phyloP scores from a whole-genome alignment of 2,329 filamentous ascomycete species.

The Kalaharituber pfeilii region DNA sequence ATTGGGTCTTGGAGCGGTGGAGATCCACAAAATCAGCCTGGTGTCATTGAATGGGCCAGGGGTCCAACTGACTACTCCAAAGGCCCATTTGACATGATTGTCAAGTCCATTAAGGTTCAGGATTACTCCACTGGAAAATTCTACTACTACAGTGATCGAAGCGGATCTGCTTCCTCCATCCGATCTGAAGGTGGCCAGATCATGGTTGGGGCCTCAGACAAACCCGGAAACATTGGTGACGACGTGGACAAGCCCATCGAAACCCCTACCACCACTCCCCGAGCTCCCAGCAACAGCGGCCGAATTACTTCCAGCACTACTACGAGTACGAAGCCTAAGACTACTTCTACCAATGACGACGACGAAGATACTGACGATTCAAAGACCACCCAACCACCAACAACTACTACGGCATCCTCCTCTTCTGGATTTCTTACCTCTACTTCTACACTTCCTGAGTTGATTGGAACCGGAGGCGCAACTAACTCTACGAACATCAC shows the following conservation, averaged over 20 bases:
- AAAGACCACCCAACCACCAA: background rate
- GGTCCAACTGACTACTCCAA: conserved; percentile 67
- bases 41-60: conserved; percentile 64
- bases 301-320: background rate
- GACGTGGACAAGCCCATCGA: background rate
- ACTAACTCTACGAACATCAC: background rate
- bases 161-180: conserved; percentile 69
- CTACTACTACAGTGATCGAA: conserved; percentile 66
- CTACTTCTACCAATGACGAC: background rate
- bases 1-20: conserved; percentile 86
- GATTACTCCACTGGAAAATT: conserved; percentile 86
- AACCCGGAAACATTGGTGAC: background rate
- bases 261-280: background rate
- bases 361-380: background rate
- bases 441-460: background rate
- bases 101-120: conserved; percentile 56
- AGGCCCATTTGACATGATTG: conserved; percentile 73
- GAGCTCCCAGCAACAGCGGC: background rate
- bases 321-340: background rate
- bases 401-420: background rate
- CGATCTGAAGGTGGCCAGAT: conserved; percentile 59
- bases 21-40: conserved; percentile 57
- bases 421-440: background rate
- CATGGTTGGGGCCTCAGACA: conserved; percentile 25
- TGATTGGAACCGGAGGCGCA: background rate